These are phyloP conservation scores for Daldinia vernicosa DNA, from an alignment of 495 filamentous ascomycete species.

Conservation along the genomic window DNA sequence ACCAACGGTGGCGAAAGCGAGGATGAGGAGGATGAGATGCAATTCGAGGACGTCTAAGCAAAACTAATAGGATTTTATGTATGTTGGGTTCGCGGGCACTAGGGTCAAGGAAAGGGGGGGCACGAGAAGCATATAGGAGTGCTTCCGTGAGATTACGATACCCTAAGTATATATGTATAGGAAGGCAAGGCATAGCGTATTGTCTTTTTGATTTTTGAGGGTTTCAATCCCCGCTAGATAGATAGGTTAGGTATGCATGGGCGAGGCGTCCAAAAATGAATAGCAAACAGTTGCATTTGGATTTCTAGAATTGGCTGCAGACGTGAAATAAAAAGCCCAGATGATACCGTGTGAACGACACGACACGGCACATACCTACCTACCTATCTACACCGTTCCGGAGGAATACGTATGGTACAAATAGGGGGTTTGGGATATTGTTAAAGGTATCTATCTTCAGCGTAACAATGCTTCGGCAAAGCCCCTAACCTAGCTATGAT, in stretches of 20 bases:
- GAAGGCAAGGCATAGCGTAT: slow-evolving; percentile 16
- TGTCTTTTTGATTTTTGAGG: neutral
- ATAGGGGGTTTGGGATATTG: slow-evolving; percentile 11
- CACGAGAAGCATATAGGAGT: neutral
- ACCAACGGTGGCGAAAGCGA: slow-evolving; percentile 58
- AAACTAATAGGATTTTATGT: neutral
- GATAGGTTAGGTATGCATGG: slow-evolving; percentile 2
- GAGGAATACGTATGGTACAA: slow-evolving; percentile 27
- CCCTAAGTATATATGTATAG: slow-evolving; percentile 15
- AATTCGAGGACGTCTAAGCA: slow-evolving; percentile 69
- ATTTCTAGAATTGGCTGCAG: neutral
- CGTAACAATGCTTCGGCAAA: neutral
- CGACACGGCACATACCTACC: too few relatives aligned
- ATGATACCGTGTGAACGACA: neutral
- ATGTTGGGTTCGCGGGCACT: neutral
- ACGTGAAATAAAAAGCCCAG: slow-evolving; percentile 10
- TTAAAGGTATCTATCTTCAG: slow-evolving; percentile 33
- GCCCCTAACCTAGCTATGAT: neutral
- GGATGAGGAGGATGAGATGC: slow-evolving; percentile 65
- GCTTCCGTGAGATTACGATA: slow-evolving; percentile 12
- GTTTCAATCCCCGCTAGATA: neutral
- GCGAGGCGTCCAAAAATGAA: slow-evolving; percentile 27
- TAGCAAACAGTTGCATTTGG: slow-evolving; percentile 9
- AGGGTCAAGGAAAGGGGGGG: neutral
- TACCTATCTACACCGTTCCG: slow-evolving; percentile 26